Evolutionary conservation across 768 basidiomycete species (phyloP).

Genomic region (Leucosporidium creatinivorum): DNA sequence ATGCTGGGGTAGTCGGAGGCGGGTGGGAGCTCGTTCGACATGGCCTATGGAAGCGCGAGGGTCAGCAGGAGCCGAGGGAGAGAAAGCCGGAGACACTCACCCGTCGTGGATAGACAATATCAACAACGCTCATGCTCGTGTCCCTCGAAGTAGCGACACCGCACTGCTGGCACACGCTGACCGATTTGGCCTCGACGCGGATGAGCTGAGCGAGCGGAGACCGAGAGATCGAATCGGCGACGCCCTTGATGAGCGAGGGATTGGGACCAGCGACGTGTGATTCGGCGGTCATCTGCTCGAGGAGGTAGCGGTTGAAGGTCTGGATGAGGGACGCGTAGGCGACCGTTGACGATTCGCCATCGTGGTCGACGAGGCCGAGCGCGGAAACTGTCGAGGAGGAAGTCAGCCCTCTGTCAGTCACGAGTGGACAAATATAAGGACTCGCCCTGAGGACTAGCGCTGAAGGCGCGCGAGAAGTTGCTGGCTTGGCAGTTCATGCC

Average conservation of each 20-base stretch:
- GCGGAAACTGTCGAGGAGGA: slow-evolving; percentile 49
- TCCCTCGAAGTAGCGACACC: slow-evolving; percentile 64
- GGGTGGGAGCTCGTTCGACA: slow-evolving; percentile 41
- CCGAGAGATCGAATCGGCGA: slow-evolving; percentile 41
- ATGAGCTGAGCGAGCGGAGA: slow-evolving; percentile 75
- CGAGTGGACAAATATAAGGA: not conserved
- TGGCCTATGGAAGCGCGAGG: slow-evolving; percentile 28
- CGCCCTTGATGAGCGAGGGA: slow-evolving; percentile 36
- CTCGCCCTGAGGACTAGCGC: slow-evolving; percentile 74
- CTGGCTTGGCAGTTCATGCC: slow-evolving; percentile 93
- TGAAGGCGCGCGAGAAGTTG: slow-evolving; percentile 92
- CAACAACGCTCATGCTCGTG: slow-evolving; percentile 71
- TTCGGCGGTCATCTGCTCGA: slow-evolving; percentile 74
- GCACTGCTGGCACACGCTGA: slow-evolving; percentile 69
- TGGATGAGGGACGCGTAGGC: slow-evolving; percentile 80
- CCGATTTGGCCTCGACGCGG: slow-evolving; percentile 68
- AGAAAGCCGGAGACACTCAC: slow-evolving; percentile 44
- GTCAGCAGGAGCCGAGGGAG: no score
- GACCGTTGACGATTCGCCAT: slow-evolving; percentile 49
- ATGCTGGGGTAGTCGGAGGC: slow-evolving; percentile 58
- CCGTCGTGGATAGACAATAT: slow-evolving; percentile 77
- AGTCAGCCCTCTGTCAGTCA: not conserved
- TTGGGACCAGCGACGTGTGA: slow-evolving; percentile 51
- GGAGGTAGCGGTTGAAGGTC: slow-evolving; percentile 84
- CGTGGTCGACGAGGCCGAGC: slow-evolving; percentile 80